A percentile compares a stretch with the other conserved stretches of the same genome.
Evolutionary conservation across 805 yeast species (phyloP).

Genomic region (Saturnispora saitoi): DNA sequence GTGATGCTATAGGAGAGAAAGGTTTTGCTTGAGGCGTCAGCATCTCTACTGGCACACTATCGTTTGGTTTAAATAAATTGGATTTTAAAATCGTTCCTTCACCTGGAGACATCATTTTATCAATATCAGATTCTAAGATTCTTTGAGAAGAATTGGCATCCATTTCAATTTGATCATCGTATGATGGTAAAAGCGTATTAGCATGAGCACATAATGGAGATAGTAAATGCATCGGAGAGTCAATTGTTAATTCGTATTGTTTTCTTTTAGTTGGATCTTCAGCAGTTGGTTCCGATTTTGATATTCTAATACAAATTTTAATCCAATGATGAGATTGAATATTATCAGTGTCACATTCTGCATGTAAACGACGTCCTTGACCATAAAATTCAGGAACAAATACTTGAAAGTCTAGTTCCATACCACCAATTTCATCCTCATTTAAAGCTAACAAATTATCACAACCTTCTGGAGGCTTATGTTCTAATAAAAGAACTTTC

Average conservation of each 20-base stretch:
- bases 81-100: conserved; percentile 29
- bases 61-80: conserved; percentile 48
- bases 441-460: conserved; percentile 40
- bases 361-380: conserved; percentile 55
- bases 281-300: conserved; percentile 49
- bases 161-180: conserved; percentile 29
- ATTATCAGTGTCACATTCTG: conserved; percentile 72
- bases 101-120: conserved; percentile 23
- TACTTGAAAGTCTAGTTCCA: conserved; percentile 81
- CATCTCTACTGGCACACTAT: conserved; percentile 34
- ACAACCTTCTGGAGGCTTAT: conserved; percentile 48
- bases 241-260: conserved; percentile 90
- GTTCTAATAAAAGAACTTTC: conserved; percentile 74
- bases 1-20: conserved; percentile 36
- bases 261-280: conserved; percentile 50
- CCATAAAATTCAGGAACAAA: conserved; percentile 66
- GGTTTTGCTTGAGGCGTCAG: conserved; percentile 63
- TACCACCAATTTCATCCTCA: conserved; percentile 50
- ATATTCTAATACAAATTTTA: conserved; percentile 75
- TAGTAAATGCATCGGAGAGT: conserved; percentile 83
- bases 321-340: conserved; percentile 95
- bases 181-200: conserved; percentile 69
- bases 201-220: conserved; percentile 74
- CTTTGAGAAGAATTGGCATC: conserved; percentile 3
- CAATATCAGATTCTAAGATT: conserved; percentile 11